These are phyloP conservation scores for Bruguiera sexangula DNA, from an alignment of 345 rosid genomes.

Conservation along the genomic window DNA sequence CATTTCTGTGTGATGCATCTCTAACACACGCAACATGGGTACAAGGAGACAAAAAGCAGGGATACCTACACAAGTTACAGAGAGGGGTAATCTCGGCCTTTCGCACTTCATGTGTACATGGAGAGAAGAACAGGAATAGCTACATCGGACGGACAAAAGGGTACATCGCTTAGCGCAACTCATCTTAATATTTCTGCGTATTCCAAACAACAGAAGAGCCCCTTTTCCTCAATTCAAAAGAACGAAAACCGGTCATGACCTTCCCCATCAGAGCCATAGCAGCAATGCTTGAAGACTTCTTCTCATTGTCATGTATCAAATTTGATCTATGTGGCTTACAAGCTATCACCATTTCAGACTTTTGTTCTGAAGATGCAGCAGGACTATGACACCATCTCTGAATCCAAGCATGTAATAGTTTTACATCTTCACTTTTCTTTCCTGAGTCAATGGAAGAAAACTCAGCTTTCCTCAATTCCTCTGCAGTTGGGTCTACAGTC, in stretches of 20 bases:
- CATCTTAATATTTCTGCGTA: slow-evolving; percentile 15
- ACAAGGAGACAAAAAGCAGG: too few relatives aligned
- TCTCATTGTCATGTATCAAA: slow-evolving; percentile 27
- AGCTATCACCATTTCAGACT: slow-evolving; percentile 19
- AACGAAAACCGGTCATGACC: slow-evolving; percentile 56
- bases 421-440: slow-evolving; percentile 29
- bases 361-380: slow-evolving; percentile 21
- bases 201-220: slow-evolving; percentile 70
- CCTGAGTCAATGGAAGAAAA: slow-evolving; percentile 26
- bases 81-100: too few relatives aligned
- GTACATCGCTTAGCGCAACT: background rate
- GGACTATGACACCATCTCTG: slow-evolving; percentile 59
- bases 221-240: slow-evolving; percentile 48
- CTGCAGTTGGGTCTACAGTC: slow-evolving; percentile 17
- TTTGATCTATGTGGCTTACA: slow-evolving; percentile 43
- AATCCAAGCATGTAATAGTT: slow-evolving; percentile 58
- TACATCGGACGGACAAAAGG: background rate
- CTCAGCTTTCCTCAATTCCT: slow-evolving; percentile 22
- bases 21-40: too few relatives aligned
- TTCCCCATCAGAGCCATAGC: slow-evolving; percentile 98
- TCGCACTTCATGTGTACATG: too few relatives aligned
- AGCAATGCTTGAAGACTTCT: slow-evolving; percentile 76
- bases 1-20: too few relatives aligned
- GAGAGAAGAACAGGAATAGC: too few relatives aligned
- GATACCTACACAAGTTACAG: too few relatives aligned